These are phyloP conservation scores for Silene coronaria DNA, from an alignment of 179 eudicot species.

Conservation along the genomic window DNA sequence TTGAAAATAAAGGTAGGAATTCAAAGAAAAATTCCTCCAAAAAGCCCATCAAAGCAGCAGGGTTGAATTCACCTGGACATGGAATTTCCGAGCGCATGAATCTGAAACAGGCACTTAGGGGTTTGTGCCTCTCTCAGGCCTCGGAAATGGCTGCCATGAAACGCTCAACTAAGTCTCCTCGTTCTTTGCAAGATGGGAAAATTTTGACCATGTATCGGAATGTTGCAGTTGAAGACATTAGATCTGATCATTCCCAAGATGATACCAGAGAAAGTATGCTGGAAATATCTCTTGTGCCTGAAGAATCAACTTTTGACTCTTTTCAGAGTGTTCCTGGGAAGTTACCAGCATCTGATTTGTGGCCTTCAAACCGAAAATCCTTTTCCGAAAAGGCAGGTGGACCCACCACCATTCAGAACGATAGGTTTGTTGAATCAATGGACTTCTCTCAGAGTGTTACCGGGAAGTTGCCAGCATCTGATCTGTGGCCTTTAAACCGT, in stretches of 20 bases:
- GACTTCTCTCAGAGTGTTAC: slow-evolving; percentile 24
- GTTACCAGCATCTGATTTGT: slow-evolving; percentile 27
- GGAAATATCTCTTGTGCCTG: slow-evolving; percentile 52
- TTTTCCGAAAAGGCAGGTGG: slow-evolving; percentile 28
- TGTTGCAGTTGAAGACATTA: slow-evolving; percentile 52
- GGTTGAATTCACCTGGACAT: slow-evolving; percentile 47
- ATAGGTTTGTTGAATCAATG: slow-evolving; percentile 23
- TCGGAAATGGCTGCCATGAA: slow-evolving; percentile 93
- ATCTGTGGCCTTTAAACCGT: slow-evolving; percentile 35
- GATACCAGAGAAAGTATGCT: slow-evolving; percentile 35
- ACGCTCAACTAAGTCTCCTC: slow-evolving; percentile 48
- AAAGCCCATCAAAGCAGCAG: slow-evolving; percentile 49
- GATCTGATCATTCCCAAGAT: slow-evolving; percentile 35
- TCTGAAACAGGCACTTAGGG: slow-evolving; percentile 86
- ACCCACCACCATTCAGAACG: slow-evolving; percentile 17
- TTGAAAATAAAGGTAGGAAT: slow-evolving; percentile 33
- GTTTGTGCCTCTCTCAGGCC: slow-evolving; percentile 91
- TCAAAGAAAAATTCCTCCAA: slow-evolving; percentile 56
- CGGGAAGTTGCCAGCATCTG: slow-evolving; percentile 25
- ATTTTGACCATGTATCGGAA: slow-evolving; percentile 48
- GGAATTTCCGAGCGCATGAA: slow-evolving; percentile 79
- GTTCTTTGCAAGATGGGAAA: slow-evolving; percentile 72
- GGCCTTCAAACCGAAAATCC: slow-evolving; percentile 41
- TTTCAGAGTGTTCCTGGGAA: slow-evolving; percentile 27
- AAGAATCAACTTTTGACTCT: slow-evolving; percentile 31